Percentiles rank a stretch among this genome's conserved stretches.
These are phyloP conservation scores for Tranzscheliella williamsii DNA, from an alignment of 1,284 basidiomycete species.

Conservation along the genomic window DNA sequence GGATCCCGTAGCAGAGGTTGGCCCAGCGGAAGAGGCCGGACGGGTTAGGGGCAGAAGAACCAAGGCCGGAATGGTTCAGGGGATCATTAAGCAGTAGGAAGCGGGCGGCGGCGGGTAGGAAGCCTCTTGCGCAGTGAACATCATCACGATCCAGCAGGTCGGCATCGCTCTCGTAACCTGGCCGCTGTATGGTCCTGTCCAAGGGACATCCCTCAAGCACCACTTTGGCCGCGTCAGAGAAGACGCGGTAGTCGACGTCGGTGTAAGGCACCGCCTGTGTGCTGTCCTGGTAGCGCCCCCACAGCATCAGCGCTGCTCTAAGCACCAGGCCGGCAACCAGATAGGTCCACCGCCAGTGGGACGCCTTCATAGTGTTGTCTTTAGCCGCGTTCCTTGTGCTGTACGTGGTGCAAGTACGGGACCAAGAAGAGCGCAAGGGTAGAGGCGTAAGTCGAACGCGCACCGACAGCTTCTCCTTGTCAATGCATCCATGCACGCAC, in stretches of 20 bases:
- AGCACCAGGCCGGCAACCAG: conserved; percentile 66
- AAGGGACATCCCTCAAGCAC: conserved; percentile 47
- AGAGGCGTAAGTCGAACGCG: no score
- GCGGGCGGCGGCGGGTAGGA: conserved; percentile 53
- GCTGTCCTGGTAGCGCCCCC: conserved; percentile 85
- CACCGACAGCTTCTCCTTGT: no score
- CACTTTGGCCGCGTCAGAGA: conserved; percentile 77
- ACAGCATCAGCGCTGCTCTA: conserved; percentile 74
- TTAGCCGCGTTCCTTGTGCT: no score
- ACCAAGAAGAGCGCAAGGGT: no score
- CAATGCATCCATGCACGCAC: no score
- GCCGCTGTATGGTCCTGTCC: conserved; percentile 25
- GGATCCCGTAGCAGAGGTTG: conserved; percentile 26
- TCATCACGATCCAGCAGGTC: conserved; percentile 37
- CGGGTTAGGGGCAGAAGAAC: neutral
- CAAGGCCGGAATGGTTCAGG: conserved; percentile 6
- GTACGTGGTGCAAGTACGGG: no score
- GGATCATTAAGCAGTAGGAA: conserved; percentile 66
- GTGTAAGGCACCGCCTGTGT: conserved; percentile 88
- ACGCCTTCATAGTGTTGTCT: conserved; percentile 35
- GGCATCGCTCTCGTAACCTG: conserved; percentile 27
- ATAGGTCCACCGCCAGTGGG: conserved; percentile 23
- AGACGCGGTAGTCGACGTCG: conserved; percentile 94
- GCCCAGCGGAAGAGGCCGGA: conserved; percentile 26
- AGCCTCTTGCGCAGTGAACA: conserved; percentile 45